These are phyloP conservation scores for Neonectria faginata DNA, from an alignment of 2,329 filamentous ascomycete genomes.

Conservation along the genomic window DNA sequence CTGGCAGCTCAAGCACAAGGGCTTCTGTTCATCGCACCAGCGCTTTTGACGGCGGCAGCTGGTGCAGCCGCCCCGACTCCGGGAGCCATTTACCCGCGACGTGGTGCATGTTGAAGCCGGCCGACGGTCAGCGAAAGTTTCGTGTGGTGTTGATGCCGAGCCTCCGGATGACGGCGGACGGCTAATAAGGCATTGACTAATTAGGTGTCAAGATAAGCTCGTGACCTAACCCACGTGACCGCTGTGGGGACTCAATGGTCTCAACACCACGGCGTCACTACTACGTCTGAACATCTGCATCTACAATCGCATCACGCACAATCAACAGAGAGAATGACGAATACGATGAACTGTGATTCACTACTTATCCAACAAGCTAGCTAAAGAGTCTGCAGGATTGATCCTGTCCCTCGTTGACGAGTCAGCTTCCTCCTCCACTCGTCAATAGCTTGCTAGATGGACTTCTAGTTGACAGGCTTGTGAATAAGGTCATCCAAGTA, in stretches of 20 bases:
- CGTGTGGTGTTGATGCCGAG: not conserved
- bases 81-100: constrained; percentile 35
- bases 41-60: constrained; percentile 63
- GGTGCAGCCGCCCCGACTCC: constrained; percentile 51
- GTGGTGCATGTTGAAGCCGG: constrained; percentile 33
- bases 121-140: not conserved
- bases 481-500: too few species aligned
- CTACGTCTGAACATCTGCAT: not conserved
- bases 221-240: not conserved
- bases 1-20: constrained; percentile 31
- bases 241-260: too few species aligned
- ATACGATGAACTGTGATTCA: not conserved
- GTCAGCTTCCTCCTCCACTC: not conserved
- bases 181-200: too few species aligned
- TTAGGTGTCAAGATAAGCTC: not conserved
- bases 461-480: too few species aligned
- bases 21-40: constrained; percentile 56
- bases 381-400: not conserved
- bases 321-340: not conserved
- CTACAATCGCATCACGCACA: not conserved
- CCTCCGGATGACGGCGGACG: not conserved
- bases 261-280: not conserved
- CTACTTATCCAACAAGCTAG: not conserved
- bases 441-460: not conserved
- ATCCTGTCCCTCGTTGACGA: not conserved